phyloP scores from a whole-genome alignment of 768 basidiomycete genomes.

The Pleurotus citrinopileatus region DNA sequence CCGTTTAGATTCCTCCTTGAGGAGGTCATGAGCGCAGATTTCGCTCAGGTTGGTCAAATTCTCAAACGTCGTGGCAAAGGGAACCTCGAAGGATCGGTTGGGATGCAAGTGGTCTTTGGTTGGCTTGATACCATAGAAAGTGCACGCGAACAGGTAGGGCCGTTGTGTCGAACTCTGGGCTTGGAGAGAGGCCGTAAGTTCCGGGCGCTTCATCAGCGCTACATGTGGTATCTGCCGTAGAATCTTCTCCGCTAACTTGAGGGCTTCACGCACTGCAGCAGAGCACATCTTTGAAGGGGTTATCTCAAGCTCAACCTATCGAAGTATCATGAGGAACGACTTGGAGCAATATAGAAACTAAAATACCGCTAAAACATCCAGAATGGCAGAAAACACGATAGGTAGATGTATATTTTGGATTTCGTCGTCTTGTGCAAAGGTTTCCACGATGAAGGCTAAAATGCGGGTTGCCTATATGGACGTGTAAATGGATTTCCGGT shows the following conservation, averaged over 20 bases:
- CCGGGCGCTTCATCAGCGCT: conserved; percentile 49
- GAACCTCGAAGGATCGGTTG: conserved; percentile 32
- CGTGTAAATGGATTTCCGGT: conserved; percentile 9
- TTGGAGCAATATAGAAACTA: background rate
- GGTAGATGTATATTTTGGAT: conserved; percentile 79
- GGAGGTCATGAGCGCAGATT: conserved; percentile 37
- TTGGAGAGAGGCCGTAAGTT: conserved; percentile 35
- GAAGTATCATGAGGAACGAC: background rate
- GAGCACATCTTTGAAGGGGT: conserved; percentile 25
- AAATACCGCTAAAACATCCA: conserved; percentile 64
- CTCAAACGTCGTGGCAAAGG: conserved; percentile 59
- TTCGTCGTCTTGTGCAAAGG: conserved; percentile 85
- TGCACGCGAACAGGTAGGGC: conserved; percentile 55
- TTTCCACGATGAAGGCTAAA: conserved; percentile 66
- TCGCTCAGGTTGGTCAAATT: conserved; percentile 46
- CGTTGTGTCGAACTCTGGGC: conserved; percentile 26
- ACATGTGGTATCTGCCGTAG: conserved; percentile 47
- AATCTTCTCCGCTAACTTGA: conserved; percentile 54
- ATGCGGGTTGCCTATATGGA: conserved; percentile 58
- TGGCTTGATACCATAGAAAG: conserved; percentile 54
- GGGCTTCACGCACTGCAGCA: conserved; percentile 33
- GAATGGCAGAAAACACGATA: conserved; percentile 65
- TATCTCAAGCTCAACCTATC: conserved; percentile 3
- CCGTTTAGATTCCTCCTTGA: conserved; percentile 25
- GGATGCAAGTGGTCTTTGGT: conserved; percentile 11